Percentiles rank a stretch among this genome's conserved stretches.
Conservation (phyloP, 164 flowering plant species). For the Berberis thunbergii region DNA sequence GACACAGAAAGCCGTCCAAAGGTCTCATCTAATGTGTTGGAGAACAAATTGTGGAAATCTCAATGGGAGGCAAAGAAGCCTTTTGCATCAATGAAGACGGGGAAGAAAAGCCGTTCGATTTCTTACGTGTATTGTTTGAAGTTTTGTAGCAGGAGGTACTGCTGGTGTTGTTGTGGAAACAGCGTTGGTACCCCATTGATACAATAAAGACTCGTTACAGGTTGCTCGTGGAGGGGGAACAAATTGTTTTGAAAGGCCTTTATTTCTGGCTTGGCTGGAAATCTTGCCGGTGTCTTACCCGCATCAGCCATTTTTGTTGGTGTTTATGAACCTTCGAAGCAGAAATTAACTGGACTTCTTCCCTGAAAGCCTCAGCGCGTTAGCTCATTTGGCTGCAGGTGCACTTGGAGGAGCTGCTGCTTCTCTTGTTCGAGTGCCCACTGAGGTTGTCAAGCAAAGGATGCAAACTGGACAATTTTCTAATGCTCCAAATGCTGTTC, state of each 20-base stretch:
- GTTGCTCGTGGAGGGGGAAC: constrained; percentile 81
- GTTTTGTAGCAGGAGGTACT: constrained; percentile 76
- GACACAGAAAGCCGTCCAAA: constrained; percentile 6
- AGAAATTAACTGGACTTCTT: constrained; percentile 54
- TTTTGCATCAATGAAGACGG: constrained; percentile 56
- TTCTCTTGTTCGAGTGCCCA: constrained; percentile 91
- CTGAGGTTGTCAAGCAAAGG: constrained; percentile 95
- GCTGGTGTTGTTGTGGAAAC: constrained; percentile 95
- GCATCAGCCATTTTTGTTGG: constrained; percentile 96
- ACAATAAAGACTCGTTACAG: constrained; percentile 95
- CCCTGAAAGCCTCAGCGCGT: constrained; percentile 80
- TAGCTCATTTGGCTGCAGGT: constrained; percentile 97
- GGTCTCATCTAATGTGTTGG: constrained; percentile 51
- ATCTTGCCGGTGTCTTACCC: constrained; percentile 90
- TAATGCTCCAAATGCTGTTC: constrained; percentile 79
- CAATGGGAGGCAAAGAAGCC: constrained; percentile 21
- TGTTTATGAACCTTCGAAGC: constrained; percentile 89
- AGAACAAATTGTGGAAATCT: constrained; percentile 10
- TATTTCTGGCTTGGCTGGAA: constrained; percentile 90
- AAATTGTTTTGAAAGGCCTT: constrained; percentile 65
- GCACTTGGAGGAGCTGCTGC: constrained; percentile 86
- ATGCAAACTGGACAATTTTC: constrained; percentile 87
- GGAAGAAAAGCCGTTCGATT: constrained; percentile 71
- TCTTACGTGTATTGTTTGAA: constrained; percentile 61
- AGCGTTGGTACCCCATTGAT: constrained; percentile 87